Percentiles rank a stretch among this genome's conserved stretches.
Conservation (phyloP, 2,329 filamentous ascomycete species). For the Emmonsia crescens region DNA sequence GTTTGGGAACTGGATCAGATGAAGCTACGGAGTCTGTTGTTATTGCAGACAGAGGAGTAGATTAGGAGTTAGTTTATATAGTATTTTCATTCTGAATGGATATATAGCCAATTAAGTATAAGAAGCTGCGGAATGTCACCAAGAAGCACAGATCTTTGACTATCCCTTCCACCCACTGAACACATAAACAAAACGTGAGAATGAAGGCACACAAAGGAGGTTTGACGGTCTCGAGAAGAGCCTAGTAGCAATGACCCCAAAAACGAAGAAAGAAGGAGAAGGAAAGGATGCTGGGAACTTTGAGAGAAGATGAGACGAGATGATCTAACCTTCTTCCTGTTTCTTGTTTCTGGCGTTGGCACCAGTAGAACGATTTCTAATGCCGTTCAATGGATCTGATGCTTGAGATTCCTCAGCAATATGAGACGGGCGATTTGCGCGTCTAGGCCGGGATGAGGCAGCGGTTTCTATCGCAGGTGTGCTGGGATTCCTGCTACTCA, state of each 20-base stretch:
- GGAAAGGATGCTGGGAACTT: not conserved
- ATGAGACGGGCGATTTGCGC: not conserved
- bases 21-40: not conserved
- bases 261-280: not conserved
- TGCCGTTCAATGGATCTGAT: not conserved
- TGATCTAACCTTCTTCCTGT: not conserved
- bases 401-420: not conserved
- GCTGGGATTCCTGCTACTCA: not conserved
- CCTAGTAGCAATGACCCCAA: not conserved
- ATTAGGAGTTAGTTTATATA: not conserved
- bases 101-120: not conserved
- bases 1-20: not conserved
- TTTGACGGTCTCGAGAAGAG: not conserved
- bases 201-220: not conserved
- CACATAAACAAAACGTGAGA: not conserved
- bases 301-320: not conserved
- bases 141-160: not conserved
- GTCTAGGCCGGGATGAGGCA: not conserved
- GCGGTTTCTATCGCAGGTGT: not conserved
- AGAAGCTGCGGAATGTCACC: not conserved
- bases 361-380: not conserved
- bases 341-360: not conserved
- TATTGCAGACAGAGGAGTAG: not conserved
- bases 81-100: not conserved
- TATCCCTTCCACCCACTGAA: not conserved